phyloP scores from a whole-genome alignment of 352 stramenopile species.

The Pythium chondricola region DNA sequence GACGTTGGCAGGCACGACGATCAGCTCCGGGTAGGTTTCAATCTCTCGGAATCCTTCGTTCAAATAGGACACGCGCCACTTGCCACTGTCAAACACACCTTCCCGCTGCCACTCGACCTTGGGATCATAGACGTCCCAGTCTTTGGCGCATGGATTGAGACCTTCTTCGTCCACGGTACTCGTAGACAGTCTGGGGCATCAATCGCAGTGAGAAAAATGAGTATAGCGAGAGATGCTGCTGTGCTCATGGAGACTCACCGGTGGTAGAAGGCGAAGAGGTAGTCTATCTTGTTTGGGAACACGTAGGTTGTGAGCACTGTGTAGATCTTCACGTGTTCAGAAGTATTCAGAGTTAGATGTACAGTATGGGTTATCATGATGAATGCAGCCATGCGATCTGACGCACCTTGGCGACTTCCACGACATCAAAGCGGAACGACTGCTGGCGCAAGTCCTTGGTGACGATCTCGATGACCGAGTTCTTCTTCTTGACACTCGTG shows the following conservation, averaged over 20 bases:
- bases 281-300: slow-evolving; percentile 80
- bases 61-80: slow-evolving; percentile 54
- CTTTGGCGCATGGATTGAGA: slow-evolving; percentile 41
- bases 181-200: slow-evolving; percentile 42
- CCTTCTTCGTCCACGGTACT: slow-evolving; percentile 39
- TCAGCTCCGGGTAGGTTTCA: slow-evolving; percentile 89
- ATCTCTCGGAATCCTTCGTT: slow-evolving; percentile 81
- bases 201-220: not conserved
- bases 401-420: slow-evolving; percentile 57
- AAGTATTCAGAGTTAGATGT: too few relatives aligned
- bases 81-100: slow-evolving; percentile 57
- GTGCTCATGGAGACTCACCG: slow-evolving; percentile 19
- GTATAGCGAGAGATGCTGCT: not conserved
- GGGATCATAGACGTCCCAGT: slow-evolving; percentile 66
- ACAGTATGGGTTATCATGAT: too few relatives aligned
- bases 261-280: slow-evolving; percentile 83
- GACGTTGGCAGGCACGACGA: slow-evolving; percentile 90
- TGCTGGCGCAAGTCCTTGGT: slow-evolving; percentile 78
- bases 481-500: slow-evolving; percentile 73
- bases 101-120: slow-evolving; percentile 67
- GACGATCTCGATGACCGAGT: slow-evolving; percentile 62
- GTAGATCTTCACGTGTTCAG: too few relatives aligned
- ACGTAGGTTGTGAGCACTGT: slow-evolving; percentile 76
- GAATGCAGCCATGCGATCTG: too few relatives aligned
- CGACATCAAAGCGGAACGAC: slow-evolving; percentile 68